phyloP scores from a whole-genome alignment of 192 early-diverging fungal genomes.

The Coemansia sp. region DNA sequence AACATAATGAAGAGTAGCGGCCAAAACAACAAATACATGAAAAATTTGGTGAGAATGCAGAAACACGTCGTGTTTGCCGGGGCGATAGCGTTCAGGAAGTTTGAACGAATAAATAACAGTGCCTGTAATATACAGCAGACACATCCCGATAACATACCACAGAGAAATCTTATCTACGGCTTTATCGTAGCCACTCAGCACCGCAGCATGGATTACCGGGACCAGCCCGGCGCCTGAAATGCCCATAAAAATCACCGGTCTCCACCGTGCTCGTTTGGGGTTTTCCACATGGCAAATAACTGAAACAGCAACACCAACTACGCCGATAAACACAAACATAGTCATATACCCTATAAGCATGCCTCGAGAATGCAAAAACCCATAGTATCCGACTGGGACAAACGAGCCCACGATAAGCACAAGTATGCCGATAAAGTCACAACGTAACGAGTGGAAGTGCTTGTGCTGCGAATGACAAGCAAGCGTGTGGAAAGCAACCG shows the following conservation, averaged over 20 bases:
- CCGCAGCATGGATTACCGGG: constrained; percentile 68
- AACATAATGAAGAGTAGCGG: constrained; percentile 68
- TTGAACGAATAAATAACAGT: constrained; percentile 80
- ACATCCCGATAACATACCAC: constrained; percentile 69
- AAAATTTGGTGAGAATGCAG: constrained; percentile 91
- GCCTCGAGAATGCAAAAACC: constrained; percentile 57
- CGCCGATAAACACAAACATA: constrained; percentile 63
- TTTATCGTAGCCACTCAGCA: constrained; percentile 63
- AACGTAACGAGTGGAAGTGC: constrained; percentile 57
- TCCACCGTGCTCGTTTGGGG: constrained; percentile 69
- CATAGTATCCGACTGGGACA: constrained; percentile 50
- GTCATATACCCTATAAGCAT: constrained; percentile 60
- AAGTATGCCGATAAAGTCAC: constrained; percentile 91
- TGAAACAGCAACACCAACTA: constrained; percentile 61
- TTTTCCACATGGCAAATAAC: constrained; percentile 64
- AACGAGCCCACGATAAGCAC: constrained; percentile 67
- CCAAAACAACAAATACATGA: constrained; percentile 78
- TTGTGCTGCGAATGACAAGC: constrained; percentile 71
- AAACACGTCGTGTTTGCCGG: constrained; percentile 76
- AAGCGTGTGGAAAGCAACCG: constrained; percentile 75
- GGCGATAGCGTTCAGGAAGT: constrained; percentile 78
- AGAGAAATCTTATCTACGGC: constrained; percentile 59
- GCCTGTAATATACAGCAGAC: constrained; percentile 70
- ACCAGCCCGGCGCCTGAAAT: constrained; percentile 77
- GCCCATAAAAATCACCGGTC: constrained; percentile 74